These are phyloP conservation scores for Aureobasidium sp. DNA, from an alignment of 2,329 filamentous ascomycete species.

Conservation along the genomic window DNA sequence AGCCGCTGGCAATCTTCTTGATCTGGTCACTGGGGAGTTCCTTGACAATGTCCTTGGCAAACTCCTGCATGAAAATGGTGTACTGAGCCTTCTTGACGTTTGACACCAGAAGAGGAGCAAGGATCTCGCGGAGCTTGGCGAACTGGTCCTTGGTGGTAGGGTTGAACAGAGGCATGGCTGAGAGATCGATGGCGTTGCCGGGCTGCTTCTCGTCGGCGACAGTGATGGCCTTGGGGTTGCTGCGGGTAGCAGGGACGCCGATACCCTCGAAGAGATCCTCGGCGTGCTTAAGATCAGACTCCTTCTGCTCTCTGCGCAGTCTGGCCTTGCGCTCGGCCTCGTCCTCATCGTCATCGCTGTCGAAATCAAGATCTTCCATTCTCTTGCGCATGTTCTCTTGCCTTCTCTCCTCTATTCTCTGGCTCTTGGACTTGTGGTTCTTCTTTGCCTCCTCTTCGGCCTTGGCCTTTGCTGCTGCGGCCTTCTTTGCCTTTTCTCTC, in stretches of 20 bases:
- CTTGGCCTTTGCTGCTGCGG: conserved; percentile 77
- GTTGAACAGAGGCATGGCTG: conserved; percentile 75
- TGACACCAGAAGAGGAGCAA: conserved; percentile 68
- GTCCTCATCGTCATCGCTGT: conserved; percentile 63
- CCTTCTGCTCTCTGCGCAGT: conserved; percentile 72
- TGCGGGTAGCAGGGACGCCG: conserved; percentile 64
- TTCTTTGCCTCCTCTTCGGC: conserved; percentile 81
- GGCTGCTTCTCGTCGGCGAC: conserved; percentile 66
- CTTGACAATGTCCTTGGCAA: conserved; percentile 77
- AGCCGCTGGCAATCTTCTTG: conserved; percentile 83
- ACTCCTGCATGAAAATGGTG: conserved; percentile 81
- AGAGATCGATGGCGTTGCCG: conserved; percentile 72
- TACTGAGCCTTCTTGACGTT: conserved; percentile 89
- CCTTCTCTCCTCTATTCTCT: conserved; percentile 77
- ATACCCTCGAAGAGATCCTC: conserved; percentile 80
- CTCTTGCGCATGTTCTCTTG: conserved; percentile 50
- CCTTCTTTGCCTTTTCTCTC: conserved; percentile 88
- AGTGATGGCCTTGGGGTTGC: conserved; percentile 59
- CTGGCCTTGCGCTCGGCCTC: conserved; percentile 67
- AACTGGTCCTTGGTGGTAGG: conserved; percentile 84
- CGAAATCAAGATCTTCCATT: conserved; percentile 51
- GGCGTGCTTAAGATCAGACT: conserved; percentile 81
- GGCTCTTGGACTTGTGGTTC: conserved; percentile 80
- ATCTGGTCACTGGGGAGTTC: conserved; percentile 88
- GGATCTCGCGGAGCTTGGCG: conserved; percentile 64